Evolutionary conservation across 164 flowering plant genomes (phyloP).

Genomic region (Stephania yunnanensis): DNA sequence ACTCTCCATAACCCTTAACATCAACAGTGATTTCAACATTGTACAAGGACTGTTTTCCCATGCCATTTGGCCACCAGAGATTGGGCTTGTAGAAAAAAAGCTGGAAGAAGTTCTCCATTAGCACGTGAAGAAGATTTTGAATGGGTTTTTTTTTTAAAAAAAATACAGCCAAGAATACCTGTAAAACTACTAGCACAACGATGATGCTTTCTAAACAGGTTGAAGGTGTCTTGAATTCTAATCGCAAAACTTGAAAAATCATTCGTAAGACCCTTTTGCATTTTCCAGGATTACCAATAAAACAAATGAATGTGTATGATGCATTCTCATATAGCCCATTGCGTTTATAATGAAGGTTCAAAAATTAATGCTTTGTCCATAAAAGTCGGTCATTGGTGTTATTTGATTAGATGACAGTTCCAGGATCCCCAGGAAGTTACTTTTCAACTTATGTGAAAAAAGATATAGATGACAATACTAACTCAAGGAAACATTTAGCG

Average conservation of each 20-base stretch:
- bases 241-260: neutral
- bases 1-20: conserved; percentile 79
- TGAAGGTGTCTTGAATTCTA: no score
- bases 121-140: conserved; percentile 1
- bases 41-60: conserved; percentile 91
- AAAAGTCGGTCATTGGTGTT: neutral
- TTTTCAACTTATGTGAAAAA: neutral
- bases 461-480: neutral
- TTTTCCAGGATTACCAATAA: neutral
- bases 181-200: neutral
- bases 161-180: neutral
- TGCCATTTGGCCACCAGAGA: conserved; percentile 99
- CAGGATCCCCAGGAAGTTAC: neutral
- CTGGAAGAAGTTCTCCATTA: conserved; percentile 41
- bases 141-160: neutral
- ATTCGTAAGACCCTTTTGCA: neutral
- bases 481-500: neutral
- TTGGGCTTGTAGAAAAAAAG: conserved; percentile 93
- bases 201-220: neutral
- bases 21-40: conserved; percentile 63
- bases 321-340: neutral
- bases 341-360: neutral
- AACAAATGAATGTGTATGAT: neutral
- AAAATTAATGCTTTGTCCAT: neutral
- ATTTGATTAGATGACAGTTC: neutral